Evolutionary conservation across 2,329 filamentous ascomycete genomes (phyloP).

Genomic region (Fusarium subglutinans): DNA sequence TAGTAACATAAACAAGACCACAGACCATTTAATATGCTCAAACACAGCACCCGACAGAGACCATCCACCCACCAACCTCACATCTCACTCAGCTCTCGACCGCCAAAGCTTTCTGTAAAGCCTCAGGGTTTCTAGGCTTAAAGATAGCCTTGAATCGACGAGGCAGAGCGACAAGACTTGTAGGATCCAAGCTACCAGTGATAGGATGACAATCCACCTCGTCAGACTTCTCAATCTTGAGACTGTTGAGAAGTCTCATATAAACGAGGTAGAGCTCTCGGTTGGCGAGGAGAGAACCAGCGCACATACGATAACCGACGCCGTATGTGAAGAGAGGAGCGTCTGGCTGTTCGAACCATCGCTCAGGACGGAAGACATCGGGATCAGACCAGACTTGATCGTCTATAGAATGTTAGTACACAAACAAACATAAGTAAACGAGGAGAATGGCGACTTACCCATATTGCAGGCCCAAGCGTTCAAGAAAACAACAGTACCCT

Average conservation of each 20-base stretch:
- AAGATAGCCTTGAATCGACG: constrained; percentile 66
- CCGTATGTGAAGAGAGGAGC: constrained; percentile 73
- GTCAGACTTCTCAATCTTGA: constrained; percentile 64
- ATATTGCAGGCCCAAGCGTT: constrained; percentile 77
- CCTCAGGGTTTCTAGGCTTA: constrained; percentile 55
- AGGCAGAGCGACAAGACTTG: constrained; percentile 69
- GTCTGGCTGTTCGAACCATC: constrained; percentile 67
- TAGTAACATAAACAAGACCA: background rate
- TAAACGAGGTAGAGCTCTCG: constrained; percentile 72
- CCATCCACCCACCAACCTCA: too few species aligned
- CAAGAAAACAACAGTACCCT: constrained; percentile 70
- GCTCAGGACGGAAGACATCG: constrained; percentile 64
- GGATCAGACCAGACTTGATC: constrained; percentile 54
- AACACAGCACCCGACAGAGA: too few species aligned
- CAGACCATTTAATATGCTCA: rapidly evolving
- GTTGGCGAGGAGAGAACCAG: constrained; percentile 65
- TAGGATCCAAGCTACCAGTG: constrained; percentile 67
- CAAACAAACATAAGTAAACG: too few species aligned
- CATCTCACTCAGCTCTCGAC: background rate
- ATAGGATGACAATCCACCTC: constrained; percentile 68
- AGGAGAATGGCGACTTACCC: constrained; percentile 54
- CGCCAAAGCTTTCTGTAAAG: constrained; percentile 26
- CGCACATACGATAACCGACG: constrained; percentile 74
- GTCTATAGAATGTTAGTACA: constrained; percentile 3
- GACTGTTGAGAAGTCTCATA: constrained; percentile 69